Base-by-base conservation (phyloP, 2,329 filamentous ascomycete genomes). In the Trichoderma pleuroti region DNA sequence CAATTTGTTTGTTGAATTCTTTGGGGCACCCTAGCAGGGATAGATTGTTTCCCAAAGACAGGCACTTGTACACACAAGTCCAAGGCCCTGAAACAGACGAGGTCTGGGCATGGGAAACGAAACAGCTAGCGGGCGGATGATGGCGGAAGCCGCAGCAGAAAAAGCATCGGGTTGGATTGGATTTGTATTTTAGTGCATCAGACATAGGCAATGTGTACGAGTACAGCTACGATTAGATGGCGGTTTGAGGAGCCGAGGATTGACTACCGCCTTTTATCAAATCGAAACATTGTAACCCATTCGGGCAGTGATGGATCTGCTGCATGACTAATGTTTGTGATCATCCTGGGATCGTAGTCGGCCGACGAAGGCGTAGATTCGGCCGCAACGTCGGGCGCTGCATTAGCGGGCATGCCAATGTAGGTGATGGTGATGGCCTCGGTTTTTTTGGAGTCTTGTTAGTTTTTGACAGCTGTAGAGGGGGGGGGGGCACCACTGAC, bases 31-130 rank as follows among this genome's bases (percentile, higher is more conserved):
- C 67, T 69, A 62, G 67, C 67, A 63, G 67, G 67, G 67, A 28
- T 56, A 34, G 26, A 30, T 39, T 62, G 67, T 36, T 63, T 70
- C 57, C 63, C 36, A 46, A 54, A 42, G 42, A 34, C 28, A 59
- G 28, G 28, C 28, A 59, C 54, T 28, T 49, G 46, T 21, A 21
- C n/a, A 1, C 46, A 52, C 26, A 59, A 34, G 56, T 62, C 46
- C 66, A 70, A 42, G 46, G 59, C 42, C 26, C 59, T 70, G 67
- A 70, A 70, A 70, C 67, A 60, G 42, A 54, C 59, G 59, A 56
- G 34, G 36, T 26, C 59, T 39, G 30, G 59, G 49, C 57, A 54
- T 39, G 42, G 42, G 67, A 56, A 70, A 63, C 67, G 59, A 70
- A 63, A 70, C 67, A 56, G 36, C 59, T 56, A 57, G 57, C 59